Base-by-base conservation (phyloP, 2,329 filamentous ascomycete species). In the Emmonsia crescens region DNA sequence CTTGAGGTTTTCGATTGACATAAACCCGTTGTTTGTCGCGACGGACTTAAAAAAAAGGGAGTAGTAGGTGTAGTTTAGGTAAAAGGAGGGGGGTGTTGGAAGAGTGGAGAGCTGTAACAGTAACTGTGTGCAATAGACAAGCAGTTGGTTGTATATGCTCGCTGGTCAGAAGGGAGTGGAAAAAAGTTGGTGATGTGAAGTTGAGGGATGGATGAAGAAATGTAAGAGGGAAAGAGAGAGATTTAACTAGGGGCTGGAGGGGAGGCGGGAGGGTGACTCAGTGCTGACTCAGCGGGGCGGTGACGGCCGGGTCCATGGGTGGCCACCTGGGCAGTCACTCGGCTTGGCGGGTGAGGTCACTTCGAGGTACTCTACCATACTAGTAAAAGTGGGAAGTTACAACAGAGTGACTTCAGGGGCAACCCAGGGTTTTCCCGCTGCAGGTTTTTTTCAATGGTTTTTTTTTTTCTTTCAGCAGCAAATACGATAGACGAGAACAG, bases 1-100 rank as follows among this genome's bases (percentile, higher is more conserved):
- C 86, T 94, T 94, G 82, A 95, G 89, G 85, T 95, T 95, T 91
- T 94, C 89, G 89, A 94, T 94, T 86, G 90, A 94, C 90, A 94
- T 94, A 92, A 91, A 92, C 88, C 89, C 87, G 86, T 82, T 82
- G 84, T 85, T 86, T 83, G 74, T 75, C 79, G 81, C 82, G 76
- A 76, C 70, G 71, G 69, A 68, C 69, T 70, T 77, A 75, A 74
- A 73, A 73, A 74, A 69, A 52, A 16, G 72, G 69, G 69, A 70
- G 62, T 49, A 49, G 3, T 27, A 49, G 12, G 46, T 14, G 24
- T 49, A 49, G 46, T 49, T 16, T 29, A 29, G 46, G 46, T 27
- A 12, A 16, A 24, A 5, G 3, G 27, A 46, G 64, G 61, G 57
- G 9, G 49, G 65, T 63, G 65, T 62, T 61, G 62, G 58, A 27